phyloP scores from a whole-genome alignment of 371 early-diverging fungal genomes.

The Zopfochytrium polystomum region DNA sequence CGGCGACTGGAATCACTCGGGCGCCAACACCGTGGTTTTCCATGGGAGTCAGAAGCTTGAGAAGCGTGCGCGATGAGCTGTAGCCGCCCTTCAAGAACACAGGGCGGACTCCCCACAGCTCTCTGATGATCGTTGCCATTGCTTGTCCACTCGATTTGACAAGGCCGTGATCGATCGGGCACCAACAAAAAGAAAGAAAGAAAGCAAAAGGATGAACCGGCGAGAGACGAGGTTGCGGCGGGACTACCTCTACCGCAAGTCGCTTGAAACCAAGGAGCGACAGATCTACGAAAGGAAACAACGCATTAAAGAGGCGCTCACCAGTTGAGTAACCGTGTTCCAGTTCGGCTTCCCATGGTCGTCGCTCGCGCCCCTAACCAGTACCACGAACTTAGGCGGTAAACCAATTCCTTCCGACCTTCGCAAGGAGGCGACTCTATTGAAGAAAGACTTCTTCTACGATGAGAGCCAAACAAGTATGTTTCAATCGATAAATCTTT shows the following conservation, averaged over 20 bases:
- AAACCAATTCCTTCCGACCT: constrained; percentile 81
- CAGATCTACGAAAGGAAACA: constrained; percentile 90
- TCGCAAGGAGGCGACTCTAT: constrained; percentile 67
- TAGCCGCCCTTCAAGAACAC: constrained; percentile 6
- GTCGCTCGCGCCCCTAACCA: too few species aligned
- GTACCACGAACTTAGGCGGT: constrained; percentile 81
- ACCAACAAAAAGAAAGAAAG: background rate
- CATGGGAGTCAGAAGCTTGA: constrained; percentile 12
- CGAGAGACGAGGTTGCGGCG: constrained; percentile 78
- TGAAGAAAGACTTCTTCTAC: constrained; percentile 75
- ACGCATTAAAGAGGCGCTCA: constrained; percentile 84
- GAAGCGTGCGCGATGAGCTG: constrained; percentile 9
- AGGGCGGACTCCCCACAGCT: constrained; percentile 10
- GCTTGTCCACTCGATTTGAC: background rate
- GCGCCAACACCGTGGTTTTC: constrained; percentile 3
- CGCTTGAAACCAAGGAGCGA: constrained; percentile 85
- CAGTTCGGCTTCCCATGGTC: background rate
- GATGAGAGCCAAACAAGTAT: constrained; percentile 88
- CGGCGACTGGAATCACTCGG: constrained; percentile 10
- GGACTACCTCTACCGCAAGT: constrained; percentile 95
- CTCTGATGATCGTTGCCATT: constrained; percentile 15
- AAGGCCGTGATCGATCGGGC: background rate
- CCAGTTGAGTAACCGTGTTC: constrained; percentile 47
- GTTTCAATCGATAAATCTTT: too few species aligned
- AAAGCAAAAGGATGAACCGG: constrained; percentile 59